These are phyloP conservation scores for Euphorbia lathyris DNA, from an alignment of 345 rosid species.

Conservation along the genomic window DNA sequence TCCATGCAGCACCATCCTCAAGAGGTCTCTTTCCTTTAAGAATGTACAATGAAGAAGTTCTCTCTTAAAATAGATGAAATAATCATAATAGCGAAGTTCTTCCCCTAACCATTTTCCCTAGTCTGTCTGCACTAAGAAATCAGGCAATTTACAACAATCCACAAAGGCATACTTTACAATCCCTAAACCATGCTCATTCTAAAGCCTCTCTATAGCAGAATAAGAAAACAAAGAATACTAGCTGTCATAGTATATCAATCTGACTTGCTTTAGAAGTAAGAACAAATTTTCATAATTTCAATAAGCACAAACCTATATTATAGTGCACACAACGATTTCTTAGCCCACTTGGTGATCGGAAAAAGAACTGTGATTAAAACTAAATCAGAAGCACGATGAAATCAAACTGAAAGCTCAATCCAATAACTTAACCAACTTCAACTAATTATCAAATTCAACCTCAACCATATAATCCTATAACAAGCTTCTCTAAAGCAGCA, in stretches of 20 bases:
- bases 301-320: not conserved
- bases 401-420: not conserved
- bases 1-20: not conserved
- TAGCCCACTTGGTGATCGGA: not conserved
- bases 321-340: not conserved
- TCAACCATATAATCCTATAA: not conserved
- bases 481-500: not conserved
- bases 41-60: not conserved
- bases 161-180: not conserved
- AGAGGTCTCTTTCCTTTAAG: not conserved
- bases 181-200: not conserved
- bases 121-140: not conserved
- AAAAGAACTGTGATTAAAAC: not conserved
- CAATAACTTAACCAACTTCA: not conserved
- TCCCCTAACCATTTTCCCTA: not conserved
- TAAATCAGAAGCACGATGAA: not conserved
- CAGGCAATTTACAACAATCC: not conserved
- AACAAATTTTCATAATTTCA: no score
- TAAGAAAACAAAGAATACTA: not conserved
- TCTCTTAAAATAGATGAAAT: not conserved
- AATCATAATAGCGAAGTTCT: not conserved
- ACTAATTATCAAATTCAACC: slow-evolving; percentile 1
- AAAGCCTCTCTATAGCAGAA: not conserved
- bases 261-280: no score
- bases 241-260: not conserved